These are phyloP conservation scores for Coniochaeta sp. DNA, from an alignment of 2,329 filamentous ascomycete genomes.

Conservation along the genomic window DNA sequence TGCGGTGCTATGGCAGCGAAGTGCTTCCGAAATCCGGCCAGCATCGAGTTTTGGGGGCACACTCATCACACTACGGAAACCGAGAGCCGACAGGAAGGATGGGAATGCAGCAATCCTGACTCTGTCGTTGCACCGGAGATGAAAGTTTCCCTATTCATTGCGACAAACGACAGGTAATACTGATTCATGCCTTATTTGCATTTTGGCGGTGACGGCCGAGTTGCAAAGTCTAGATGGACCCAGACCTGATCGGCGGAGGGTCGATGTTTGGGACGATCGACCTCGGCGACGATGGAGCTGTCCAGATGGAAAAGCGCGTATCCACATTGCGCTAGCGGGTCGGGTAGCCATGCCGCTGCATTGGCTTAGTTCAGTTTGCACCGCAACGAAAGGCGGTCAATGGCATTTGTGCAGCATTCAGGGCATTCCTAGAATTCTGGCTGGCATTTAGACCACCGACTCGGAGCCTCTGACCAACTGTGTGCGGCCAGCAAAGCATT, in stretches of 20 bases:
- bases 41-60: too few species aligned
- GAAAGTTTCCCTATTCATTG: too few species aligned
- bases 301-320: background rate
- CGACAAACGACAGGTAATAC: background rate
- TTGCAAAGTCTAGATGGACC: background rate
- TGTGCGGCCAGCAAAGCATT: background rate
- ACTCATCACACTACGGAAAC: background rate
- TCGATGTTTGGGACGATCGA: background rate
- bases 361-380: background rate
- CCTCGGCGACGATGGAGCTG: background rate
- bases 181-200: background rate
- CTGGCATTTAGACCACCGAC: background rate
- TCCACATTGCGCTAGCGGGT: background rate
- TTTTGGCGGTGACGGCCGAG: background rate
- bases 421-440: background rate
- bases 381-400: background rate
- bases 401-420: background rate
- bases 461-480: background rate
- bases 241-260: background rate
- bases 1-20: background rate
- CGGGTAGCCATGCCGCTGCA: background rate
- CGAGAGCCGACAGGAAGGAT: background rate
- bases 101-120: background rate
- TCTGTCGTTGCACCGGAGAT: background rate
- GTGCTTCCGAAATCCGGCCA: too few species aligned